These are phyloP conservation scores for Mycena leptocephala DNA, from an alignment of 768 basidiomycete species.

Conservation along the genomic window DNA sequence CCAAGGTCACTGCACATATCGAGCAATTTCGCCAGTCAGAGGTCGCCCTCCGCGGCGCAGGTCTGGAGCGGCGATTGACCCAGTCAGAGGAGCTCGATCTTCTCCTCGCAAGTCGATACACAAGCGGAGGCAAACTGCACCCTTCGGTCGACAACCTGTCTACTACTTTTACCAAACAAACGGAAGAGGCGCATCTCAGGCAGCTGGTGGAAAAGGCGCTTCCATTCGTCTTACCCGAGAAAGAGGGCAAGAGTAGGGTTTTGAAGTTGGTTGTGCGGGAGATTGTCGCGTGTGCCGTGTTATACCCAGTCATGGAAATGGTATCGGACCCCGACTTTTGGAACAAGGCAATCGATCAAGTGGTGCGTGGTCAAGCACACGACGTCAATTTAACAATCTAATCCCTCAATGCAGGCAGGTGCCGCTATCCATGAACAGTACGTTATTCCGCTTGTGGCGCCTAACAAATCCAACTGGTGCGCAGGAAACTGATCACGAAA, in stretches of 20 bases:
- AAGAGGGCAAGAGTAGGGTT: constrained; percentile 80
- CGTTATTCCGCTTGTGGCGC: constrained; percentile 32
- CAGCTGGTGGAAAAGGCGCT: constrained; percentile 80
- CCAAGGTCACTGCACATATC: constrained; percentile 91
- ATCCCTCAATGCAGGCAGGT: constrained; percentile 55
- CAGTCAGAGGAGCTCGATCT: constrained; percentile 94
- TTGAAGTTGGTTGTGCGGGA: constrained; percentile 86
- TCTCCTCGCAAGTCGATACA: constrained; percentile 87
- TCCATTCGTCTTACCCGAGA: constrained; percentile 81
- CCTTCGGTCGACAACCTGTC: constrained; percentile 92
- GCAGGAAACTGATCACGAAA: constrained; percentile 88
- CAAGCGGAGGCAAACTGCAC: constrained; percentile 79
- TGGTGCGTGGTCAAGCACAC: constrained; percentile 68
- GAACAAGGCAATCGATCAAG: constrained; percentile 94
- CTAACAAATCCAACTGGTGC: constrained; percentile 22
- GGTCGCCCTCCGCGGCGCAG: constrained; percentile 86
- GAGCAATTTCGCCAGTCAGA: constrained; percentile 95
- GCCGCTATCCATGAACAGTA: constrained; percentile 70
- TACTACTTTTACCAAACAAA: constrained; percentile 90
- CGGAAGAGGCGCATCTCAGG: constrained; percentile 90
- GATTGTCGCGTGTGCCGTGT: constrained; percentile 84
- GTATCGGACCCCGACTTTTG: constrained; percentile 97
- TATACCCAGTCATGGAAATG: constrained; percentile 94
- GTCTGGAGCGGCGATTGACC: constrained; percentile 85
- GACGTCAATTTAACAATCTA: not conserved